Percentiles rank a stretch among this genome's conserved stretches.
Conservation (phyloP, 345 rosid species). For the Aquilaria malaccensis region DNA sequence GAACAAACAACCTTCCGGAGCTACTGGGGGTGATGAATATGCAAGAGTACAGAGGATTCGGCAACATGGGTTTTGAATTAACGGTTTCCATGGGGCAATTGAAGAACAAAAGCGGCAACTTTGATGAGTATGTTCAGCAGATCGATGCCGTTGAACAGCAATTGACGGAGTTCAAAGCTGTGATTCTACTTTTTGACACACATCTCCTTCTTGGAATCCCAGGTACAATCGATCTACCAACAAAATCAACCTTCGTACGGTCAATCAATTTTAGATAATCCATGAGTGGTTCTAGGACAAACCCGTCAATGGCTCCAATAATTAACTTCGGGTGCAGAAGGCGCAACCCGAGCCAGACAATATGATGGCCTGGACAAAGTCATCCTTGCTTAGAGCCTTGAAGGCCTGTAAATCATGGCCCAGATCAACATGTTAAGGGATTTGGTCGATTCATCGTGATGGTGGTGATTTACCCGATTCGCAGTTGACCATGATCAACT, state of each 20-base stretch:
- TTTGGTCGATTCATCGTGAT: too few species aligned
- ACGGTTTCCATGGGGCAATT: slow-evolving; percentile 73
- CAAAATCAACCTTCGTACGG: neutral
- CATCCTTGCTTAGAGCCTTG: too few species aligned
- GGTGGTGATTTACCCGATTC: too few species aligned
- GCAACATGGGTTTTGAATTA: slow-evolving; percentile 69
- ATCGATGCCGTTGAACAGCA: slow-evolving; percentile 72
- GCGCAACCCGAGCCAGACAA: too few species aligned
- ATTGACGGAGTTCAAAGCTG: slow-evolving; percentile 72
- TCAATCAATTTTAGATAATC: too few species aligned
- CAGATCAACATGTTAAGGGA: too few species aligned
- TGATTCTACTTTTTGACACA: slow-evolving; percentile 69
- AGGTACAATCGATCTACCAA: slow-evolving; percentile 37
- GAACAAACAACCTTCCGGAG: slow-evolving; percentile 58
- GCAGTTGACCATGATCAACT: too few species aligned
- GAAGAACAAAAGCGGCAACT: slow-evolving; percentile 50
- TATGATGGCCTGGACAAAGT: too few species aligned
- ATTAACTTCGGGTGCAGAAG: too few species aligned
- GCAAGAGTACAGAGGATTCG: slow-evolving; percentile 62
- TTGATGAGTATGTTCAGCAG: slow-evolving; percentile 66
- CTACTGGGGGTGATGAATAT: slow-evolving; percentile 81
- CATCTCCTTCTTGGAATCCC: slow-evolving; percentile 64
- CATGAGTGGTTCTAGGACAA: too few species aligned
- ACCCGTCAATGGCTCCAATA: too few species aligned
- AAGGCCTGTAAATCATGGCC: too few species aligned